These are phyloP conservation scores for Dentiscutata heterogama DNA, from an alignment of 371 early-diverging fungal genomes.

Conservation along the genomic window DNA sequence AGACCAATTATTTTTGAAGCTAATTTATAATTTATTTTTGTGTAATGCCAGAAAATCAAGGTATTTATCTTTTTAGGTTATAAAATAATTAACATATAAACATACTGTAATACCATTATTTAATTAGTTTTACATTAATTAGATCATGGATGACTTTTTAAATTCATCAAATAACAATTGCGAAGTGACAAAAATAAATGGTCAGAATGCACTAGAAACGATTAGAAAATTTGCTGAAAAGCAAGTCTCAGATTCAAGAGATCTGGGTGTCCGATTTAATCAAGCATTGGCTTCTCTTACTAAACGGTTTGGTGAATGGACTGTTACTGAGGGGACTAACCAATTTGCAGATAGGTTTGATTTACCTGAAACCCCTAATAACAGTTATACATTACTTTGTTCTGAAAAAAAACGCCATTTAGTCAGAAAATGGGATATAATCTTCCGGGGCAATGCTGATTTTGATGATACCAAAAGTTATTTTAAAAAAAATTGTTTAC, in stretches of 20 bases:
- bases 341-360: not conserved
- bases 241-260: not conserved
- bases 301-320: not conserved
- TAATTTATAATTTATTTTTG: no score
- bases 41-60: no score
- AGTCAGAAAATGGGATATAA: not conserved
- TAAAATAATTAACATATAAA: not conserved
- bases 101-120: not conserved
- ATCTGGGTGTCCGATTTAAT: conserved; percentile 26
- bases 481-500: no score
- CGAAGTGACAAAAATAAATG: not conserved
- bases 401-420: not conserved
- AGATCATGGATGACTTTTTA: not conserved
- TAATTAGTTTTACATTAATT: not conserved
- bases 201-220: not conserved
- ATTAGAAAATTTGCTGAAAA: conserved; percentile 2
- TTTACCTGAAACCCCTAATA: not conserved
- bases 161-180: conserved; percentile 2
- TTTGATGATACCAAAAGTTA: no score
- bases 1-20: no score
- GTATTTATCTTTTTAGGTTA: no score
- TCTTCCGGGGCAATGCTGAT: no score
- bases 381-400: no score
- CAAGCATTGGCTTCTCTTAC: conserved; percentile 1
- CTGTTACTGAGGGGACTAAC: not conserved